A percentile compares a stretch with the other conserved stretches of the same genome.
phyloP scores from a whole-genome alignment of 441 rosid species.

The Pelargonium cotyledonis region DNA sequence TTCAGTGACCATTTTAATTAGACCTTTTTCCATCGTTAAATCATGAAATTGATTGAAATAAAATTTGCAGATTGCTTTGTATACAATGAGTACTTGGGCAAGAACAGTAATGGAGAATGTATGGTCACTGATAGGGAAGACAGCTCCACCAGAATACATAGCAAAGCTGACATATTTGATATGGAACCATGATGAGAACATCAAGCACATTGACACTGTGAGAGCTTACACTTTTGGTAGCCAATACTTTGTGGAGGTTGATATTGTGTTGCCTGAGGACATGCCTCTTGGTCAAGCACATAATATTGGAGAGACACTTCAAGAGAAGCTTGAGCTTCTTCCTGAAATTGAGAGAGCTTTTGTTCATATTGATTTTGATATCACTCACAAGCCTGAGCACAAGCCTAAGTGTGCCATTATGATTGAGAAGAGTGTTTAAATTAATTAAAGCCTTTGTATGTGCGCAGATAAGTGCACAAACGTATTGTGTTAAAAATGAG shows the following conservation, averaged over 20 bases:
- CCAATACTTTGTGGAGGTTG: constrained; percentile 64
- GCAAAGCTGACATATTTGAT: constrained; percentile 54
- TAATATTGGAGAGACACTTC: constrained; percentile 62
- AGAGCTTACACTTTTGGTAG: constrained; percentile 61
- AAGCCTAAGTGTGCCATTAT: constrained; percentile 11
- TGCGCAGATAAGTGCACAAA: no score
- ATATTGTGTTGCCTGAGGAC: constrained; percentile 53
- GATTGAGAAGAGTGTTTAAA: no score
- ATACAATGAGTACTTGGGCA: constrained; percentile 62
- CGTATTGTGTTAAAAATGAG: no score
- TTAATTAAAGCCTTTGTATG: no score
- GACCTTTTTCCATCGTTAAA: no score
- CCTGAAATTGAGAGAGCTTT: constrained; percentile 69
- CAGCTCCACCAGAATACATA: constrained; percentile 61
- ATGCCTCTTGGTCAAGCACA: constrained; percentile 53
- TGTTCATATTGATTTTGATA: constrained; percentile 53
- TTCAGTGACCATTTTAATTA: no score
- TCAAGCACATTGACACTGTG: constrained; percentile 60
- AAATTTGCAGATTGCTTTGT: constrained; percentile 52
- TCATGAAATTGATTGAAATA: no score
- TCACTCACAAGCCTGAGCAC: constrained; percentile 45
- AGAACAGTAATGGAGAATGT: constrained; percentile 60
- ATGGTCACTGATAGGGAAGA: constrained; percentile 52
- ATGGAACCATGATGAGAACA: constrained; percentile 64
- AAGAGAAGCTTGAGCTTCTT: constrained; percentile 62